phyloP scores from a whole-genome alignment of 176 grass and related monocot species.

The Lolium multiflorum region DNA sequence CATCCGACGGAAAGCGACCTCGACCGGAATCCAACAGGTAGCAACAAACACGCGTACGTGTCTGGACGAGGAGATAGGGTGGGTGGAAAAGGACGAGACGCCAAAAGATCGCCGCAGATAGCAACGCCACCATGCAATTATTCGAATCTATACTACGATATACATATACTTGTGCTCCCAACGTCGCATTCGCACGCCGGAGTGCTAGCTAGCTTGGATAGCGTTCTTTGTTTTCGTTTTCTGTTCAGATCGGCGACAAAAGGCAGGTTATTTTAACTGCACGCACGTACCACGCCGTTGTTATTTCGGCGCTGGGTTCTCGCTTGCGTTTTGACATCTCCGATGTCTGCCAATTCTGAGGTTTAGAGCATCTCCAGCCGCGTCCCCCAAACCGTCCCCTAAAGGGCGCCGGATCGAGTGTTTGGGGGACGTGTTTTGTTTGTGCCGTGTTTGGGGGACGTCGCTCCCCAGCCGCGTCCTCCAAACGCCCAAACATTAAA shows the following conservation, averaged over 20 bases:
- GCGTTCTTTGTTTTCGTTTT: not conserved
- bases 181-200: not conserved
- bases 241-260: not conserved
- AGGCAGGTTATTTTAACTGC: conserved; percentile 11
- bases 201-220: not conserved
- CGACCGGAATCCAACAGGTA: not conserved
- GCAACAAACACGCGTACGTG: conserved; percentile 22
- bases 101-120: not conserved
- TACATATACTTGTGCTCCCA: not conserved
- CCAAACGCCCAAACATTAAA: too few species aligned
- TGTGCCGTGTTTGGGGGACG: too few species aligned
- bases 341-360: not conserved
- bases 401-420: too few species aligned
- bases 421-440: too few species aligned
- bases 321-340: not conserved
- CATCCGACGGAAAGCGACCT: not conserved
- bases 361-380: too few species aligned
- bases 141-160: not conserved
- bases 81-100: conserved; percentile 5
- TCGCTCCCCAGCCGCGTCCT: too few species aligned
- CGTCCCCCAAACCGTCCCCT: too few species aligned
- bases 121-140: not conserved
- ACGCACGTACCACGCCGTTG: not conserved
- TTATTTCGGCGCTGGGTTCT: not conserved
- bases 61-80: not conserved